These are phyloP conservation scores for Coniochaeta prunicola DNA, from an alignment of 2,329 filamentous ascomycete species.

Conservation along the genomic window DNA sequence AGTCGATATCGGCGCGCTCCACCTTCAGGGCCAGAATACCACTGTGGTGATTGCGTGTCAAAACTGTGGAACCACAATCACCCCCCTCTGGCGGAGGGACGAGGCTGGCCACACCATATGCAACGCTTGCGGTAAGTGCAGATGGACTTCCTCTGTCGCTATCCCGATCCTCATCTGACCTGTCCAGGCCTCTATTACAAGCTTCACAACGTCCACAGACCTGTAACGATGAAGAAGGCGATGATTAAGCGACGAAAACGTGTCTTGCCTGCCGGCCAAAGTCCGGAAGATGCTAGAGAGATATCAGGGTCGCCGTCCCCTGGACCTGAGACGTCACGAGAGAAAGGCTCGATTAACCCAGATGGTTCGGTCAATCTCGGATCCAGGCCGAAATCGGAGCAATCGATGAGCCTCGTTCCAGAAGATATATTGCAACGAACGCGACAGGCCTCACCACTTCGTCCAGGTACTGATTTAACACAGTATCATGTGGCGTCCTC, in stretches of 20 bases:
- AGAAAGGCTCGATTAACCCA: conserved; percentile 51
- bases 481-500: conserved; percentile 44
- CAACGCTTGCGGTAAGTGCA: conserved; percentile 86
- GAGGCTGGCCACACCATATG: conserved; percentile 95
- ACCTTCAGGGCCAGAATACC: conserved; percentile 36
- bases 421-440: conserved; percentile 35
- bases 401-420: conserved; percentile 38
- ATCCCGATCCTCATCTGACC: conserved; percentile 13
- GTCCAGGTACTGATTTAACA: conserved; percentile 35
- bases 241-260: conserved; percentile 95
- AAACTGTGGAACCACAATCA: conserved; percentile 95
- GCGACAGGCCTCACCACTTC: conserved; percentile 35
- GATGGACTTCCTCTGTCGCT: background rate
- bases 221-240: conserved; percentile 97
- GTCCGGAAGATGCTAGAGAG: conserved; percentile 35
- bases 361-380: conserved; percentile 61
- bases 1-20: conserved; percentile 42
- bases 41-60: conserved; percentile 84
- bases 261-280: conserved; percentile 56
- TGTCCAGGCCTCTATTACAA: conserved; percentile 83
- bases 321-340: conserved; percentile 22
- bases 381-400: conserved; percentile 39
- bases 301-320: conserved; percentile 35
- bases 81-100: conserved; percentile 89
- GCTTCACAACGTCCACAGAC: conserved; percentile 85